A percentile compares a stretch with the other conserved stretches of the same genome.
phyloP scores from a whole-genome alignment of 371 early-diverging fungal species.

The Zychaea mexicana region DNA sequence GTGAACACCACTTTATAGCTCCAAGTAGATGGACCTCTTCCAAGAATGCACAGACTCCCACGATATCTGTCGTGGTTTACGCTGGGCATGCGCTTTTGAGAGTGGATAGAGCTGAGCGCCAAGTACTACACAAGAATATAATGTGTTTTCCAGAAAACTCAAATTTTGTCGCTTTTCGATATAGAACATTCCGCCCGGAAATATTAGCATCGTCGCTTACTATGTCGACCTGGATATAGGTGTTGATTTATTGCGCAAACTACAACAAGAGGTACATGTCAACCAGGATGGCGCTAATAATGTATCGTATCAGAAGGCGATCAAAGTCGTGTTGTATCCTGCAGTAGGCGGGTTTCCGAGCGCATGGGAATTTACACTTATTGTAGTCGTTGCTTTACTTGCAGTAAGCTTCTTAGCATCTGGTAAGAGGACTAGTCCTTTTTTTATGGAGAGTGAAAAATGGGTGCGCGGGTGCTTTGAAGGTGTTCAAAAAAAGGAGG shows the following conservation, averaged over 20 bases:
- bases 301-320: conserved; percentile 28
- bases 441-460: too few species aligned
- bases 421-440: conserved; percentile 22
- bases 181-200: conserved; percentile 33
- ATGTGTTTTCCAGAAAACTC: not conserved
- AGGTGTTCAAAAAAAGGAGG: not conserved
- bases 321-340: conserved; percentile 40
- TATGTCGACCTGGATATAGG: conserved; percentile 43
- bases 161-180: not conserved
- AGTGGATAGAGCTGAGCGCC: too few species aligned
- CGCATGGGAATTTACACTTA: conserved; percentile 62
- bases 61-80: too few species aligned
- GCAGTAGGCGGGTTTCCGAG: conserved; percentile 44
- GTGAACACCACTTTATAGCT: not conserved
- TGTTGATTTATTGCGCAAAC: conserved; percentile 23
- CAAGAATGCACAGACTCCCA: too few species aligned
- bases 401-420: conserved; percentile 55
- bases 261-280: conserved; percentile 22
- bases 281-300: conserved; percentile 13
- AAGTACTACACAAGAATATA: not conserved
- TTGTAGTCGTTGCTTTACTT: conserved; percentile 57
- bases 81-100: too few species aligned
- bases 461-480: not conserved
- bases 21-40: too few species aligned
- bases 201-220: conserved; percentile 42